These are phyloP conservation scores for Orbilia ellipsospora DNA, from an alignment of 2,329 filamentous ascomycete genomes.

Conservation along the genomic window DNA sequence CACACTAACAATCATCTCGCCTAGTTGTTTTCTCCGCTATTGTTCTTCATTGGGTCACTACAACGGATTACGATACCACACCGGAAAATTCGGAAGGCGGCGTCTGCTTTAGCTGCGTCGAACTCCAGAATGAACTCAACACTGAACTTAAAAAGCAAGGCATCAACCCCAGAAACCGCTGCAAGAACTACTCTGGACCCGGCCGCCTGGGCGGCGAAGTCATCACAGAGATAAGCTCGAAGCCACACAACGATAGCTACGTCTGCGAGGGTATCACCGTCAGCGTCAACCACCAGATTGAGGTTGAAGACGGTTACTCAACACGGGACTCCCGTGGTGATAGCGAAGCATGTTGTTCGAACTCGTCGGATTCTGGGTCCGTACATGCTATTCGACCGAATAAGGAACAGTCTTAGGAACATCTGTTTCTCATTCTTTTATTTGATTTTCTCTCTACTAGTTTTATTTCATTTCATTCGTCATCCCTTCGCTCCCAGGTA, in stretches of 20 bases:
- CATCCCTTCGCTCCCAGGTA: not conserved
- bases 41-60: constrained; percentile 72
- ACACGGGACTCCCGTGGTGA: constrained; percentile 40
- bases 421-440: constrained; percentile 32
- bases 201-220: constrained; percentile 45
- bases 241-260: constrained; percentile 53
- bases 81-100: constrained; percentile 36
- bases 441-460: not conserved
- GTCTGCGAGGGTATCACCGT: constrained; percentile 50
- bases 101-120: constrained; percentile 48
- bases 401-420: constrained; percentile 41
- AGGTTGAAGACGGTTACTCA: constrained; percentile 50
- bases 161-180: constrained; percentile 31
- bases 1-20: not conserved
- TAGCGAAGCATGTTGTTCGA: constrained; percentile 37
- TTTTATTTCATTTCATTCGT: not conserved
- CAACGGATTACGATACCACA: constrained; percentile 60
- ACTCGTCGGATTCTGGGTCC: constrained; percentile 36
- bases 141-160: constrained; percentile 47
- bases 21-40: constrained; percentile 71
- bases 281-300: constrained; percentile 40
- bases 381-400: constrained; percentile 52
- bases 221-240: constrained; percentile 52
- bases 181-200: constrained; percentile 40
- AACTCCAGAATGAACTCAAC: constrained; percentile 47